These are phyloP conservation scores for Curvularia lunata DNA, from an alignment of 2,329 filamentous ascomycete genomes.

Conservation along the genomic window DNA sequence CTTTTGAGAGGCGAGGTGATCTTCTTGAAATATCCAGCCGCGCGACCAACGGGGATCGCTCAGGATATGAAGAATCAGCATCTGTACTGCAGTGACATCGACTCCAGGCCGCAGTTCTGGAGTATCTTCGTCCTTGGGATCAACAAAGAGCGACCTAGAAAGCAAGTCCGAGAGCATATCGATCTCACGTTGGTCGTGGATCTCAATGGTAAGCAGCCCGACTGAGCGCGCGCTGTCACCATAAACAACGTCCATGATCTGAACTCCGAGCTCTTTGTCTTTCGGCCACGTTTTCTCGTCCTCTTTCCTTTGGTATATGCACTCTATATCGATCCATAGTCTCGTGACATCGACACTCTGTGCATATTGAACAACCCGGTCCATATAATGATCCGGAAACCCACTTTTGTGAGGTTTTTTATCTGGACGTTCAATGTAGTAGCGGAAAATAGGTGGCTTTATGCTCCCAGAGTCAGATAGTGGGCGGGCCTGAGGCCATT, in stretches of 20 bases:
- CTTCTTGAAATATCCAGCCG: conserved; percentile 36
- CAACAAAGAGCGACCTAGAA: conserved; percentile 6
- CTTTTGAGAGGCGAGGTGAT: conserved; percentile 21
- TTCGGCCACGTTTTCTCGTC: conserved; percentile 4
- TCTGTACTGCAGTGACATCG: conserved; percentile 9
- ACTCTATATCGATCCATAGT: conserved; percentile 31
- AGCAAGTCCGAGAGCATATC: conserved; percentile 18
- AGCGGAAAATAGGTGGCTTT: conserved; percentile 10
- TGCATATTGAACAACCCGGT: conserved; percentile 26
- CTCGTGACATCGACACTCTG: conserved; percentile 9
- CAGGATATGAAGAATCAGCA: conserved; percentile 21
- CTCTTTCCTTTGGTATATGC: conserved; percentile 26
- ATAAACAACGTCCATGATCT: conserved; percentile 32
- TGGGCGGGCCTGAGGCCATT: conserved; percentile 11
- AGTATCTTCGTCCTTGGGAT: background rate
- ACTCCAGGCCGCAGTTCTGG: background rate
- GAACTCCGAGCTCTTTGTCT: conserved; percentile 21
- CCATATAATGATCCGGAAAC: conserved; percentile 27
- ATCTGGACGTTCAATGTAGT: conserved; percentile 13
- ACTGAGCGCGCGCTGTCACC: conserved; percentile 17
- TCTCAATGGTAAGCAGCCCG: conserved; percentile 19
- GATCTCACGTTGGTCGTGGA: conserved; percentile 18
- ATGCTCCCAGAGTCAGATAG: background rate
- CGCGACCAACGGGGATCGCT: conserved; percentile 28
- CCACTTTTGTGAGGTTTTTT: conserved; percentile 16